phyloP scores from a whole-genome alignment of 2,329 filamentous ascomycete genomes.

The Aspergillus costaricaensis region DNA sequence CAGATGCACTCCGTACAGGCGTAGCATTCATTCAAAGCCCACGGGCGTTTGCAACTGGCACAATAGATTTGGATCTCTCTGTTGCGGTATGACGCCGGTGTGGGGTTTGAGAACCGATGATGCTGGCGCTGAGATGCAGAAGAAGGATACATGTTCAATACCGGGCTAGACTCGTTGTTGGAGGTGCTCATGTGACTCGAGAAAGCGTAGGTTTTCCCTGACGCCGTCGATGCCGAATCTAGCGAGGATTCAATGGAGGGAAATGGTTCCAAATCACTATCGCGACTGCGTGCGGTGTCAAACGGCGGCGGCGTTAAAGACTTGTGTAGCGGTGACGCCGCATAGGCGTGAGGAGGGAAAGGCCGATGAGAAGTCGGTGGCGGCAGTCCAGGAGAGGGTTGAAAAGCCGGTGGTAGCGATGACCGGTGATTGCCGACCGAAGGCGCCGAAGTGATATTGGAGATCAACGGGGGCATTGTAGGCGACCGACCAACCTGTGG shows the following conservation, averaged over 20 bases:
- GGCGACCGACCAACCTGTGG: constrained; percentile 42
- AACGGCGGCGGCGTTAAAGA: constrained; percentile 81
- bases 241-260: constrained; percentile 83
- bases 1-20: constrained; percentile 97
- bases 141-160: constrained; percentile 43
- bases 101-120: constrained; percentile 50
- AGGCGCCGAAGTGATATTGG: constrained; percentile 42
- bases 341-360: constrained; percentile 61
- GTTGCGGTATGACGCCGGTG: constrained; percentile 53
- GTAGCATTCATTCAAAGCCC: constrained; percentile 77
- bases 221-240: constrained; percentile 53
- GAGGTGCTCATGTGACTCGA: constrained; percentile 65
- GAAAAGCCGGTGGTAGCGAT: constrained; percentile 63
- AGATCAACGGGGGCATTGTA: constrained; percentile 42
- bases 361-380: constrained; percentile 41
- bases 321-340: constrained; percentile 87
- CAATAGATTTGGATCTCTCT: constrained; percentile 82
- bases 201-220: constrained; percentile 71
- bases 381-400: constrained; percentile 49
- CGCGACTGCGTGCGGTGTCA: constrained; percentile 50
- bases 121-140: constrained; percentile 39
- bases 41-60: constrained; percentile 78
- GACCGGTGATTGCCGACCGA: constrained; percentile 53
- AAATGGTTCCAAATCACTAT: constrained; percentile 73
- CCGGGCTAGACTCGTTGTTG: constrained; percentile 64